Evolutionary conservation across 306 rosid species (phyloP).

Genomic region (Sicyos baderoa): DNA sequence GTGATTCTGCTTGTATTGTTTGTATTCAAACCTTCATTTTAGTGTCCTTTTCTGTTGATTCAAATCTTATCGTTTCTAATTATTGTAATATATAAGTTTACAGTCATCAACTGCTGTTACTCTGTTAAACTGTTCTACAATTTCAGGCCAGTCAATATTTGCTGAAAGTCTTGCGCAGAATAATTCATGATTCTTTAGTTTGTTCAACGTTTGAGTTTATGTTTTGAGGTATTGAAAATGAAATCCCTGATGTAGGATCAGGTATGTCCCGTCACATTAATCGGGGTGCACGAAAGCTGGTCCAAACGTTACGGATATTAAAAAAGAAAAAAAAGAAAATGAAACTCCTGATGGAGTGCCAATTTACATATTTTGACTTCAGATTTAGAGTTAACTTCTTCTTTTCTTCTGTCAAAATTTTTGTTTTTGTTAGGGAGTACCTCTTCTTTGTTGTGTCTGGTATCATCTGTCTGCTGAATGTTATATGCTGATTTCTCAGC

Average conservation of each 20-base stretch:
- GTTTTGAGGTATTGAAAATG: neutral
- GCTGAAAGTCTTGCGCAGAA: neutral
- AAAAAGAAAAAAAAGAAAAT: too few relatives aligned
- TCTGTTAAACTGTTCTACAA: neutral
- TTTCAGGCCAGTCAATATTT: neutral
- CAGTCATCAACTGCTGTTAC: neutral
- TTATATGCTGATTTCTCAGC: neutral
- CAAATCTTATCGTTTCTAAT: neutral
- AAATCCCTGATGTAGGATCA: too few relatives aligned
- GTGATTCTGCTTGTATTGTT: neutral
- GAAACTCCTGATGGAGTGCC: neutral
- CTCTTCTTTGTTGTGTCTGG: neutral
- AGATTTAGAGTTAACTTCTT: neutral
- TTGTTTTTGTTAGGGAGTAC: neutral
- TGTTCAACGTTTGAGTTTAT: neutral
- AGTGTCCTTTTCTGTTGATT: neutral
- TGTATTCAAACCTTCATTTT: slow-evolving; percentile 11
- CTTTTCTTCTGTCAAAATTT: neutral
- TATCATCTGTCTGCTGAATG: neutral
- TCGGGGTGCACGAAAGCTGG: too few relatives aligned
- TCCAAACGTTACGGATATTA: too few relatives aligned
- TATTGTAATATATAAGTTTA: neutral
- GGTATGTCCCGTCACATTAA: too few relatives aligned
- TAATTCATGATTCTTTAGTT: neutral
- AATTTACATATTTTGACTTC: neutral